Conservation (phyloP, 148 eudicot species). For the Chenopodium formosanum region DNA sequence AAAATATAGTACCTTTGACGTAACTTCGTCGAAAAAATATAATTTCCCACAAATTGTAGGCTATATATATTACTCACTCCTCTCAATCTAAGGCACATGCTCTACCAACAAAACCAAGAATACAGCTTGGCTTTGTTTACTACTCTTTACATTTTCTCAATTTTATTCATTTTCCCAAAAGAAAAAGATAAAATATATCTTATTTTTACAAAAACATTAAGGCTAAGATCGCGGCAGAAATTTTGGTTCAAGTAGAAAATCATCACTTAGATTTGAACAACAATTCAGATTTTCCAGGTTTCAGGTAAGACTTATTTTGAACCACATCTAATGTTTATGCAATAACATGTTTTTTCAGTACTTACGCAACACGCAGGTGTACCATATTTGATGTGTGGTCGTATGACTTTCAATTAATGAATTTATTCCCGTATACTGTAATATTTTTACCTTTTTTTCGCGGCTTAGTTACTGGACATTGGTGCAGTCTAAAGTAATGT, state of each 20-base stretch:
- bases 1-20: background rate
- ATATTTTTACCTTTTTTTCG: too few species aligned
- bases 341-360: background rate
- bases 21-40: slow-evolving; percentile 8
- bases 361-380: too few species aligned
- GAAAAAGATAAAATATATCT: too few species aligned
- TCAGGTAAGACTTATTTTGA: background rate
- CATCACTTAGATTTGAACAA: background rate
- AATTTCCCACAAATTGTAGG: background rate
- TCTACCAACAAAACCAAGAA: background rate
- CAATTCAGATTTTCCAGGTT: background rate
- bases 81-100: slow-evolving; percentile 10
- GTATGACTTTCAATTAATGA: too few species aligned
- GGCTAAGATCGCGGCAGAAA: background rate
- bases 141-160: background rate
- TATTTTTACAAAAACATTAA: background rate
- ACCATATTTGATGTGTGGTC: too few species aligned
- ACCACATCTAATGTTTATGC: background rate
- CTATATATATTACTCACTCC: slow-evolving; percentile 8
- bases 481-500: background rate
- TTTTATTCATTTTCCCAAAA: background rate
- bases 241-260: background rate
- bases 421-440: too few species aligned
- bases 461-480: background rate
- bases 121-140: background rate